phyloP scores from a whole-genome alignment of 352 stramenopile species.

The Globisporangium alternatum region DNA sequence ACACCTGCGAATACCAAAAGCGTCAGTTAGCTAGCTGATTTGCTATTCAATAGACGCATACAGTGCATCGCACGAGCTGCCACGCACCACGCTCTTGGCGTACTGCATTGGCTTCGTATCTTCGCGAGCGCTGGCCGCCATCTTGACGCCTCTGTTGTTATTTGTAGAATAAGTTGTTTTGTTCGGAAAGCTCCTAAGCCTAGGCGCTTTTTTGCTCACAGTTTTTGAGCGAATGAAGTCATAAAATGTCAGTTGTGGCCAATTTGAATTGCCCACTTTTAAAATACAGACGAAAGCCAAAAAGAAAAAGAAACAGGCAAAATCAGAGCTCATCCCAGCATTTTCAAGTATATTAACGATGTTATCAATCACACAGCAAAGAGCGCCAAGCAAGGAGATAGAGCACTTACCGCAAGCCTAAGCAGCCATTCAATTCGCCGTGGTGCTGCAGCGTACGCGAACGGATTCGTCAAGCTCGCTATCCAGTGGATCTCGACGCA shows the following conservation, averaged over 20 bases:
- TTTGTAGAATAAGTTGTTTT: no score
- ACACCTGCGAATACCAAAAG: constrained; percentile 21
- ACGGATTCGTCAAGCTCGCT: constrained; percentile 16
- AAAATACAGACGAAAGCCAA: background rate
- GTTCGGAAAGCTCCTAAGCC: no score
- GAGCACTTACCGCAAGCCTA: background rate
- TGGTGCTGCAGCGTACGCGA: constrained; percentile 14
- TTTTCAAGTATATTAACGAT: constrained; percentile 5
- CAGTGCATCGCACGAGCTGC: background rate
- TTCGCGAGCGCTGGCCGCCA: background rate
- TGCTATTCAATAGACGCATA: background rate
- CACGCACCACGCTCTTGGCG: constrained; percentile 52
- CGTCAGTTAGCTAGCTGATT: background rate
- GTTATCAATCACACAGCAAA: background rate
- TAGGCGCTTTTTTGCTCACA: no score
- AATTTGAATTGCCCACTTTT: no score
- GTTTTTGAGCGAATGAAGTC: no score
- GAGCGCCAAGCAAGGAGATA: background rate
- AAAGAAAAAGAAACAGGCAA: background rate
- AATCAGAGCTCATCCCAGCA: background rate
- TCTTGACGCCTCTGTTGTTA: background rate
- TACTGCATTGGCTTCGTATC: constrained; percentile 40
- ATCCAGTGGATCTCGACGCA: constrained; percentile 25
- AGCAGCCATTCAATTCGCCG: constrained; percentile 3
- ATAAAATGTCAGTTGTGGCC: no score